Evolutionary conservation across 768 basidiomycete genomes (phyloP).

Genomic region (Pisolithus microcarpus): DNA sequence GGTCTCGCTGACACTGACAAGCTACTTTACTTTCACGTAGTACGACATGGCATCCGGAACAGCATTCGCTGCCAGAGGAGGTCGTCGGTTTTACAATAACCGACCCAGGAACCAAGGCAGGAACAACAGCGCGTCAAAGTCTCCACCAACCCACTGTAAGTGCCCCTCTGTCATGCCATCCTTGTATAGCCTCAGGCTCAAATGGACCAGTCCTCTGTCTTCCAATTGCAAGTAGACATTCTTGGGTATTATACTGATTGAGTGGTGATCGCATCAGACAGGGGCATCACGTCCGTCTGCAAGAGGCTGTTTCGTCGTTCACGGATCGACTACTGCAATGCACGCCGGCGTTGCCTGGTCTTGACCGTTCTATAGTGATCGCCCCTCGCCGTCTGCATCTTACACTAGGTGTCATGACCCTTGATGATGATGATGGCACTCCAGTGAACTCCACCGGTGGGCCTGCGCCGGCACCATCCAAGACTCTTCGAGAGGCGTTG

Average conservation of each 20-base stretch:
- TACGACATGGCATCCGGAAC: constrained; percentile 2
- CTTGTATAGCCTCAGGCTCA: constrained; percentile 1
- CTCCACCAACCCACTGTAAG: constrained; percentile 23
- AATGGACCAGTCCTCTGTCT: constrained; percentile 22
- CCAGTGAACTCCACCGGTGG: neutral
- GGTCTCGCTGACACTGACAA: neutral
- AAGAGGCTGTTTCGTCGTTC: constrained; percentile 31
- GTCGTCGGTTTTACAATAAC: constrained; percentile 1
- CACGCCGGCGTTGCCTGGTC: constrained; percentile 35
- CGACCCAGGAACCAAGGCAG: constrained; percentile 4
- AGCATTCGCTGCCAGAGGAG: constrained; percentile 11
- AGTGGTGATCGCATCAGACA: constrained; percentile 9
- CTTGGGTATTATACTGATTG: constrained; percentile 10
- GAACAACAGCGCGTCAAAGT: neutral
- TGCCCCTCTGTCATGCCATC: neutral
- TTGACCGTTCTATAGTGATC: constrained; percentile 56
- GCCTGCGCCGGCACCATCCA: constrained; percentile 1
- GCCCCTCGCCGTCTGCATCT: constrained; percentile 55
- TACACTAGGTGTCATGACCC: constrained; percentile 69
- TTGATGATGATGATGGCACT: constrained; percentile 28
- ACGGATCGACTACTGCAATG: constrained; percentile 17
- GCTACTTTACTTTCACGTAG: neutral
- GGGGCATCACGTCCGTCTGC: constrained; percentile 38
- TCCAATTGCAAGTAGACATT: constrained; percentile 27
- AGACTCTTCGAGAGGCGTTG: constrained; percentile 36